A percentile compares a stretch with the other conserved stretches of the same genome.
These are phyloP conservation scores for Ganoderma sinense DNA, from an alignment of 1,284 basidiomycete genomes.

Conservation along the genomic window DNA sequence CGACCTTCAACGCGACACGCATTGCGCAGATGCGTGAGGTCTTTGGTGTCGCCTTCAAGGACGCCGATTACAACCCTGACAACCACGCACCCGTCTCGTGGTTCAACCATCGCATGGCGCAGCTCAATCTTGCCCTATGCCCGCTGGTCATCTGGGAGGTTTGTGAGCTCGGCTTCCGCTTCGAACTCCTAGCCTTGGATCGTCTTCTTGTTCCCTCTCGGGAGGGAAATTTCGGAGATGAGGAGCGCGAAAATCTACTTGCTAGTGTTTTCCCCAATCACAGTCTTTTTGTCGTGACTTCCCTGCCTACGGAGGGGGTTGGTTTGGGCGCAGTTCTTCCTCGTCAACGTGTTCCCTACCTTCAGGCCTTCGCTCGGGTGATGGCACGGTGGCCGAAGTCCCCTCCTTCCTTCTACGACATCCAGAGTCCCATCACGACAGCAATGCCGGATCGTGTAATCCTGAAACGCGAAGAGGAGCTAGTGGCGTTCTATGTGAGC, in stretches of 20 bases:
- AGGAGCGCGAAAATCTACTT: neutral
- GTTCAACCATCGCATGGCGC: neutral
- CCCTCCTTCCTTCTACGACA: neutral
- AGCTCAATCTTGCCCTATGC: neutral
- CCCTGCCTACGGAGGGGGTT: neutral
- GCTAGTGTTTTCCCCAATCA: neutral
- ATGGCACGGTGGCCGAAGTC: neutral
- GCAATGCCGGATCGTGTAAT: neutral
- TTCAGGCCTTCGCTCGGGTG: neutral
- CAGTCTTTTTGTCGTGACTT: neutral
- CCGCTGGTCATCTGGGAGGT: conserved; percentile 21
- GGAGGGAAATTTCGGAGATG: neutral
- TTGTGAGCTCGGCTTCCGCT: conserved; percentile 21
- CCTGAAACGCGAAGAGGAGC: neutral
- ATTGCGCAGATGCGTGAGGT: conserved; percentile 7
- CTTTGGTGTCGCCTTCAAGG: conserved; percentile 8
- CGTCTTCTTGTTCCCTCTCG: neutral
- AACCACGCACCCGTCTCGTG: neutral
- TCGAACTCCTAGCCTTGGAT: conserved; percentile 22
- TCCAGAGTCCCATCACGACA: neutral
- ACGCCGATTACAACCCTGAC: neutral
- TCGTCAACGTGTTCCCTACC: neutral
- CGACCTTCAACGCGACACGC: neutral
- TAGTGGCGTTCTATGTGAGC: neutral
- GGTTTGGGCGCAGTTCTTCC: neutral